Evolutionary conservation across 805 yeast species (phyloP).

Genomic region (Isabelozyma gotoi): DNA sequence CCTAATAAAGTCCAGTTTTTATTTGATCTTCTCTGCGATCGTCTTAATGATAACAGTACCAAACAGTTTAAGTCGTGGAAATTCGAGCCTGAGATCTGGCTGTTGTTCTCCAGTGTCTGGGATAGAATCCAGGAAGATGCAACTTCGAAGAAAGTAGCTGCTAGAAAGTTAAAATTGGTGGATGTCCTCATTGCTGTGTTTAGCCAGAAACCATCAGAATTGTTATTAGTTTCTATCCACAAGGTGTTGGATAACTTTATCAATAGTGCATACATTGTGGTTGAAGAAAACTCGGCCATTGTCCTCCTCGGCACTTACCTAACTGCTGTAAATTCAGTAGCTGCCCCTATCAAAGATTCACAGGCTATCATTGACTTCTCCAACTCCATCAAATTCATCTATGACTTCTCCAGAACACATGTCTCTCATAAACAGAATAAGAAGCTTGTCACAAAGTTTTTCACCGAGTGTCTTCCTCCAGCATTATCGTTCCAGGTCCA

Average conservation of each 20-base stretch:
- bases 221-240: conserved; percentile 11
- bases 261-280: conserved; percentile 23
- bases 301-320: conserved; percentile 22
- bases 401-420: conserved; percentile 19
- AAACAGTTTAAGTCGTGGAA: conserved; percentile 43
- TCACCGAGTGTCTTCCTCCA: conserved; percentile 20
- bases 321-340: conserved; percentile 1
- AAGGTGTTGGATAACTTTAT: conserved; percentile 38
- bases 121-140: conserved; percentile 17
- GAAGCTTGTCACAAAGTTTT: conserved; percentile 27
- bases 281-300: conserved; percentile 31
- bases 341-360: background rate
- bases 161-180: conserved; percentile 28
- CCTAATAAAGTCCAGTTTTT: conserved; percentile 58
- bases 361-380: conserved; percentile 20
- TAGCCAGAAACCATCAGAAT: background rate
- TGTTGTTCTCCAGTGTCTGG: conserved; percentile 45
- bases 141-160: conserved; percentile 38
- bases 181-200: conserved; percentile 13
- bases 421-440: conserved; percentile 25
- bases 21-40: conserved; percentile 58
- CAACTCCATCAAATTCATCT: conserved; percentile 18
- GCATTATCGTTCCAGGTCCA: conserved; percentile 2
- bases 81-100: conserved; percentile 48
- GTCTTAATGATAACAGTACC: conserved; percentile 52